Evolutionary conservation across 345 rosid species (phyloP).

Genomic region (Punica granatum): DNA sequence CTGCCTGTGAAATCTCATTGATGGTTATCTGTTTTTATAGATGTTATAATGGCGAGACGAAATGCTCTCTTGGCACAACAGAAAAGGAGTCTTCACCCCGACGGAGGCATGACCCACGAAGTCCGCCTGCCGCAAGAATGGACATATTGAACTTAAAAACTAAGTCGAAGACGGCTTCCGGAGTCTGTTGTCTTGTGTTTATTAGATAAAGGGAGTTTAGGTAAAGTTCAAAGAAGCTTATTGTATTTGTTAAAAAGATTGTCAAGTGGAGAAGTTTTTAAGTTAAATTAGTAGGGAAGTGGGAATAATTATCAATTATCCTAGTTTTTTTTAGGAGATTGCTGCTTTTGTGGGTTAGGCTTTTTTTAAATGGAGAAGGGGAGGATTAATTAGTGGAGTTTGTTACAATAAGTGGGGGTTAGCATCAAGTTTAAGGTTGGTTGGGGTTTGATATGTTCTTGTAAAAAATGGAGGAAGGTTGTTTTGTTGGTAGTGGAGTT

Average conservation of each 20-base stretch:
- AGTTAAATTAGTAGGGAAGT: neutral
- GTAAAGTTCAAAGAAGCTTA: neutral
- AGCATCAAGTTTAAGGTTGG: neutral
- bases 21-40: slow-evolving; percentile 14
- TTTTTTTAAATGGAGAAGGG: neutral
- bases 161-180: neutral
- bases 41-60: slow-evolving; percentile 34
- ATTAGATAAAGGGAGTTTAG: neutral
- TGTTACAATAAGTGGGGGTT: slow-evolving; percentile 1
- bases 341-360: neutral
- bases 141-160: slow-evolving; percentile 38
- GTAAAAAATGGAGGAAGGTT: neutral
- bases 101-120: slow-evolving; percentile 21
- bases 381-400: neutral
- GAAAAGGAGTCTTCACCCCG: slow-evolving; percentile 4
- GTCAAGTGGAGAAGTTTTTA: neutral
- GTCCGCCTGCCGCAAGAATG: slow-evolving; percentile 55
- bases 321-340: neutral
- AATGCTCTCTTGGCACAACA: slow-evolving; percentile 20
- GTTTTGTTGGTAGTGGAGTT: neutral
- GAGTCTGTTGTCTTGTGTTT: neutral
- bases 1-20: no score
- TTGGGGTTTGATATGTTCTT: neutral
- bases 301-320: slow-evolving; percentile 2
- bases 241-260: neutral